A percentile compares a stretch with the other conserved stretches of the same genome.
Evolutionary conservation across 202 grass and related monocot species (phyloP).

Genomic region (Panicum virgatum): DNA sequence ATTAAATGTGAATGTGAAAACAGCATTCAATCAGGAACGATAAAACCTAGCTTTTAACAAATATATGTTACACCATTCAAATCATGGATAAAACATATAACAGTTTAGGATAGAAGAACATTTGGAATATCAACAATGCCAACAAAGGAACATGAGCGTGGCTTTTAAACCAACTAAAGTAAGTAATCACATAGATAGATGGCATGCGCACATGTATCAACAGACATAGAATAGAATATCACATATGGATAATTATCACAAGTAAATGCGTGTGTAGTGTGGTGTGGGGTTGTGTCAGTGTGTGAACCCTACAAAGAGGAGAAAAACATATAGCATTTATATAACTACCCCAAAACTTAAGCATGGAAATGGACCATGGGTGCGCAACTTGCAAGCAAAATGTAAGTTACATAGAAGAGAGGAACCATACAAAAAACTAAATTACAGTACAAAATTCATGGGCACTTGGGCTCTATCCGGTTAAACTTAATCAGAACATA

Average conservation of each 20-base stretch:
- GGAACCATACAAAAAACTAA: not conserved
- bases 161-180: slow-evolving; percentile 14
- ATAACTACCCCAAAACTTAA: not conserved
- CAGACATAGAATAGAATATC: not conserved
- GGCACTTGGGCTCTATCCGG: not conserved
- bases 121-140: not conserved
- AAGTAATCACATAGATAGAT: not conserved
- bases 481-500: slow-evolving; percentile 17
- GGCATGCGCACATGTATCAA: not conserved
- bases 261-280: not conserved
- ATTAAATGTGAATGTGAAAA: not conserved
- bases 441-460: not conserved
- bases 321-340: not conserved
- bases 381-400: not conserved
- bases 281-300: not conserved
- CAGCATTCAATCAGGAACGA: slow-evolving; percentile 18
- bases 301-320: not conserved
- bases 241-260: not conserved
- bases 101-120: not conserved
- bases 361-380: slow-evolving; percentile 1
- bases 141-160: not conserved
- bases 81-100: not conserved
- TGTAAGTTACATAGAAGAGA: not conserved
- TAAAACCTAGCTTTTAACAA: not conserved
- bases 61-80: not conserved